Percentiles rank a stretch among this genome's conserved stretches.
Conservation (phyloP, 441 rosid genomes). For the Syzygium syzygioides region DNA sequence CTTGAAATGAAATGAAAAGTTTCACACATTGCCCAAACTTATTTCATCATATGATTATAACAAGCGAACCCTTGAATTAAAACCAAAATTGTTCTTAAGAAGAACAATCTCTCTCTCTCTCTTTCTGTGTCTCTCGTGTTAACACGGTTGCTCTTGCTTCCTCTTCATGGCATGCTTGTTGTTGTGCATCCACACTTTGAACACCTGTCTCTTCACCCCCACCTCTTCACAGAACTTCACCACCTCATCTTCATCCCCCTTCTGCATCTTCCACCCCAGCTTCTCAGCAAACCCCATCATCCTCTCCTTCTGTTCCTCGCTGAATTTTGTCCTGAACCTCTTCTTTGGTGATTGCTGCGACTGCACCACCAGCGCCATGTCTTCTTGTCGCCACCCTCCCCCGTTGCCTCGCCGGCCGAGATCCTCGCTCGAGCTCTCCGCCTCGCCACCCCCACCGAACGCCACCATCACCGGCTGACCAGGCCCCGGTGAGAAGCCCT, state of each 20-base stretch:
- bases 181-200: neutral
- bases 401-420: neutral
- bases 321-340: neutral
- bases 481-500: neutral
- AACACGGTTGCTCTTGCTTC: neutral
- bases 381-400: neutral
- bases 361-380: neutral
- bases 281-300: neutral
- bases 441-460: neutral
- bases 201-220: neutral
- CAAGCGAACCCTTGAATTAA: neutral
- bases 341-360: neutral
- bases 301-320: neutral
- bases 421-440: neutral
- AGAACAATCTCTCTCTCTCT: neutral
- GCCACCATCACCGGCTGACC: neutral
- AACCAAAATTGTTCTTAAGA: neutral
- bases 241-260: neutral
- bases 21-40: neutral
- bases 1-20: neutral
- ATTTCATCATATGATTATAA: neutral
- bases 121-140: neutral
- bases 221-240: neutral
- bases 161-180: neutral
- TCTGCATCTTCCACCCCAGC: conserved; percentile 5